These are phyloP conservation scores for Tolypocladium ophioglossoides DNA, from an alignment of 2,329 filamentous ascomycete species.

Conservation along the genomic window DNA sequence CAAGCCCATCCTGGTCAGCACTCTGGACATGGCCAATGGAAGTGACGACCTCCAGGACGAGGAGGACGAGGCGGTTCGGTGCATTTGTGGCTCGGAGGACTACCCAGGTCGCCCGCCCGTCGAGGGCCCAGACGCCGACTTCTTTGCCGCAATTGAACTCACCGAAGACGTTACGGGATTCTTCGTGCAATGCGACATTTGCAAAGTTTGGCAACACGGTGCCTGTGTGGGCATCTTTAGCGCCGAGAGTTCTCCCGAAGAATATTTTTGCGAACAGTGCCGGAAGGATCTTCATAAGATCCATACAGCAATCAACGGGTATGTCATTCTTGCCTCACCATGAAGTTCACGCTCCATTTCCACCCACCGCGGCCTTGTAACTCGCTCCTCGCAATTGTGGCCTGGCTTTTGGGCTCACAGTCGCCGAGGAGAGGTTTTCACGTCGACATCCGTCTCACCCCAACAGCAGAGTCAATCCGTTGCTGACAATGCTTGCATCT, in stretches of 20 bases:
- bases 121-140: constrained; percentile 46
- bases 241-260: constrained; percentile 83
- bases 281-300: constrained; percentile 85
- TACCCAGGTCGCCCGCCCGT: constrained; percentile 75
- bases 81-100: constrained; percentile 88
- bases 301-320: constrained; percentile 75
- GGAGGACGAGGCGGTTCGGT: constrained; percentile 91
- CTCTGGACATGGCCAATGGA: constrained; percentile 47
- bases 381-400: not conserved
- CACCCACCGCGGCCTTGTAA: not conserved
- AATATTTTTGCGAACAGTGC: constrained; percentile 97
- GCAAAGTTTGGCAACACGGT: constrained; percentile 98
- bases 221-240: constrained; percentile 96
- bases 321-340: constrained; percentile 26
- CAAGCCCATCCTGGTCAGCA: constrained; percentile 29
- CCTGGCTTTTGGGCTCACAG: not conserved
- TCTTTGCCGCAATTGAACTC: constrained; percentile 50
- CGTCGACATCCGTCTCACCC: not conserved
- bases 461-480: not conserved
- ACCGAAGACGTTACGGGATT: constrained; percentile 85
- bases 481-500: constrained; percentile 25
- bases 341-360: not conserved
- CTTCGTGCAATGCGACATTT: constrained; percentile 96
- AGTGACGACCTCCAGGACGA: constrained; percentile 60
- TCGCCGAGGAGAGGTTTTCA: not conserved